Evolutionary conservation across 2,329 filamentous ascomycete species (phyloP).

Genomic region (Domatiomyces catenatus): DNA sequence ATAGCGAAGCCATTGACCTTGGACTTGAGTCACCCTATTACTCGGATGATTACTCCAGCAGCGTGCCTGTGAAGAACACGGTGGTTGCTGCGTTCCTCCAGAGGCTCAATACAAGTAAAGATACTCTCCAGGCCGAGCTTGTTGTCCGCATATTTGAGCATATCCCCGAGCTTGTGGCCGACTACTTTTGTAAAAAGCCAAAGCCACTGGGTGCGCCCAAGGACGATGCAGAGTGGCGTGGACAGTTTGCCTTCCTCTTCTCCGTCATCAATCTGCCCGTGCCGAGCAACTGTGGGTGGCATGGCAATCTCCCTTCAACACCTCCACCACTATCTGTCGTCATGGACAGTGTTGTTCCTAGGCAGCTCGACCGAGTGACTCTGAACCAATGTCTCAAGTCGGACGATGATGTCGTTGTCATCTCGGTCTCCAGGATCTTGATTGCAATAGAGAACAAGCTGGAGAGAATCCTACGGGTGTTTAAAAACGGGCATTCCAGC

Average conservation of each 20-base stretch:
- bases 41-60: slow-evolving; percentile 50
- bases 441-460: slow-evolving; percentile 69
- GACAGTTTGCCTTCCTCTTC: slow-evolving; percentile 79
- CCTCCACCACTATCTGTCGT: slow-evolving; percentile 68
- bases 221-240: slow-evolving; percentile 83
- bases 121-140: slow-evolving; percentile 64
- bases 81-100: slow-evolving; percentile 65
- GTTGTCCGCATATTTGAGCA: slow-evolving; percentile 62
- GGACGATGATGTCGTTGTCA: slow-evolving; percentile 61
- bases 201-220: slow-evolving; percentile 83
- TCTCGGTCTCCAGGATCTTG: slow-evolving; percentile 71
- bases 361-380: slow-evolving; percentile 64
- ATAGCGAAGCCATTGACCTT: slow-evolving; percentile 47
- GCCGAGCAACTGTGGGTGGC: slow-evolving; percentile 53
- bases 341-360: slow-evolving; percentile 74
- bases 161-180: slow-evolving; percentile 72
- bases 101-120: slow-evolving; percentile 68
- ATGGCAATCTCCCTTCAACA: slow-evolving; percentile 42
- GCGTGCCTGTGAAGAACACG: slow-evolving; percentile 62
- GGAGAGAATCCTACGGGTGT: slow-evolving; percentile 44
- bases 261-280: slow-evolving; percentile 61
- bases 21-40: slow-evolving; percentile 56
- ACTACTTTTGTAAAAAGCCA: slow-evolving; percentile 69
- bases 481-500: slow-evolving; percentile 34
- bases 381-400: slow-evolving; percentile 65